Evolutionary conservation across 2,329 filamentous ascomycete species (phyloP).

Genomic region (Pseudogymnoascus sp.): DNA sequence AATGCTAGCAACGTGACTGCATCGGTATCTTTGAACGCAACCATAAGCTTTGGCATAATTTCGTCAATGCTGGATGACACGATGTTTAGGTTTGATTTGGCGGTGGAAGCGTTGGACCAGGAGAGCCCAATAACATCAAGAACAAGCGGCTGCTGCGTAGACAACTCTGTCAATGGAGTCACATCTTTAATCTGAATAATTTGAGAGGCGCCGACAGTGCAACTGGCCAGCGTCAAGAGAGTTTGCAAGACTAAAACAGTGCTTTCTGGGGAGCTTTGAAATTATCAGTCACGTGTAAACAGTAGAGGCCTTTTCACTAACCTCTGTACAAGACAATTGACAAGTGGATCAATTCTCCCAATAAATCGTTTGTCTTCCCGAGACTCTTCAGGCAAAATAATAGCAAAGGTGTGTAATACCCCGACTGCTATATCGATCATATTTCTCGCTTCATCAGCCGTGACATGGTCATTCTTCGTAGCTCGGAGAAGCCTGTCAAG

Average conservation of each 20-base stretch:
- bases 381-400: slow-evolving; percentile 44
- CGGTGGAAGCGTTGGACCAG: slow-evolving; percentile 44
- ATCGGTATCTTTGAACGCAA: slow-evolving; percentile 51
- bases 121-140: slow-evolving; percentile 49
- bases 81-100: slow-evolving; percentile 24
- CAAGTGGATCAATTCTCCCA: slow-evolving; percentile 44
- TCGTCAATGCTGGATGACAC: slow-evolving; percentile 37
- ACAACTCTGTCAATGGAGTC: slow-evolving; percentile 48
- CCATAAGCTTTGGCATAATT: slow-evolving; percentile 40
- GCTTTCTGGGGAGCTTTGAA: slow-evolving; percentile 43
- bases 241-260: slow-evolving; percentile 47
- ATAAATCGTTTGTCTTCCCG: slow-evolving; percentile 40
- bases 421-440: slow-evolving; percentile 58
- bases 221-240: slow-evolving; percentile 47
- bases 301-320: slow-evolving; percentile 24
- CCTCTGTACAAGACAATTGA: slow-evolving; percentile 47
- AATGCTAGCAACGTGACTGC: slow-evolving; percentile 52
- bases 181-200: slow-evolving; percentile 44
- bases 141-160: slow-evolving; percentile 43
- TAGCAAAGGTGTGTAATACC: slow-evolving; percentile 54
- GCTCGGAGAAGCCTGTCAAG: slow-evolving; percentile 55
- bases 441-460: slow-evolving; percentile 40
- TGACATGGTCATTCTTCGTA: slow-evolving; percentile 32
- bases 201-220: slow-evolving; percentile 40
- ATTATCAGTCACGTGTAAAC: slow-evolving; percentile 12